phyloP scores from a whole-genome alignment of 805 yeast genomes.

The Pichia paraexigua region DNA sequence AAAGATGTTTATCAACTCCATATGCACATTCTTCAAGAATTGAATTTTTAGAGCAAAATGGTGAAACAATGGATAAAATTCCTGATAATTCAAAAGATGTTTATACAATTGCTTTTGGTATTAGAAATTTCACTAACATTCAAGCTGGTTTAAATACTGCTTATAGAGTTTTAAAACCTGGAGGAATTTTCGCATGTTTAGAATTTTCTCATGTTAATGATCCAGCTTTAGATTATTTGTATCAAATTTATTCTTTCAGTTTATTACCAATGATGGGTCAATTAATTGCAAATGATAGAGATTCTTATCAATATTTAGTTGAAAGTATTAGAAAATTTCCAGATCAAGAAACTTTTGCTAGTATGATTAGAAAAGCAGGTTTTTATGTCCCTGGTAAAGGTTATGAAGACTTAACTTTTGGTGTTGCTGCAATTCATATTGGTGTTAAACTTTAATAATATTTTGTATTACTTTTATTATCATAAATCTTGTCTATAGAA shows the following conservation, averaged over 20 bases:
- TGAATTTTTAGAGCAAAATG: slow-evolving; percentile 81
- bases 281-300: slow-evolving; percentile 88
- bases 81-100: slow-evolving; percentile 86
- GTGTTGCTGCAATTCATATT: slow-evolving; percentile 91
- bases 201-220: slow-evolving; percentile 91
- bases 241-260: slow-evolving; percentile 84
- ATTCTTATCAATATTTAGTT: slow-evolving; percentile 91
- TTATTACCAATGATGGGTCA: slow-evolving; percentile 92
- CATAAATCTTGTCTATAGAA: background rate
- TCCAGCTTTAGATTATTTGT: slow-evolving; percentile 61
- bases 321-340: slow-evolving; percentile 93
- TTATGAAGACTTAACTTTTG: slow-evolving; percentile 89
- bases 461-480: background rate
- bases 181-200: slow-evolving; percentile 94
- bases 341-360: slow-evolving; percentile 79
- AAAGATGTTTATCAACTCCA: slow-evolving; percentile 50
- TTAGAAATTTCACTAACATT: slow-evolving; percentile 90
- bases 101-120: slow-evolving; percentile 95
- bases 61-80: slow-evolving; percentile 78
- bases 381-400: slow-evolving; percentile 86
- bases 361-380: slow-evolving; percentile 92
- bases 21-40: slow-evolving; percentile 69
- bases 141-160: slow-evolving; percentile 95
- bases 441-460: slow-evolving; percentile 70
- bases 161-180: slow-evolving; percentile 90